Base-by-base conservation (phyloP, 768 basidiomycete species). In the Sutorius australiensis region DNA sequence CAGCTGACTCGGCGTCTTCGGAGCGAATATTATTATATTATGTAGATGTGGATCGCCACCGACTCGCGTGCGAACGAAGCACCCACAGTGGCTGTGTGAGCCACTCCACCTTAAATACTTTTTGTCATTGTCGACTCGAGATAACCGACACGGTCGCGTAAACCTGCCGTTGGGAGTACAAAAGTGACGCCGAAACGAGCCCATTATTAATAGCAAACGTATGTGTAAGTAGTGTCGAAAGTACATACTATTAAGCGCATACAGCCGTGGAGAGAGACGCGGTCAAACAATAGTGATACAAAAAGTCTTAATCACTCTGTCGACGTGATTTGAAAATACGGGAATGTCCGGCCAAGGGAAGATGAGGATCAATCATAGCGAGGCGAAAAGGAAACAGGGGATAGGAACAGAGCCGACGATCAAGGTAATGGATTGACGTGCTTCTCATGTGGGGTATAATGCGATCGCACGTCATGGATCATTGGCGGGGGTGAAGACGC, bases 381-480 rank as follows among this genome's bases (percentile, higher is more conserved):
- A 46, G 42, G 37, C 44, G 45, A 41, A 63, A 59, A 49, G 46
- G 53, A 54, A 62, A 57, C 48, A 52, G 51, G 53, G 40, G 48
- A 49, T 52, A 53, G 53, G 43, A 54, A 56, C 40, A 48, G 46
- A 54, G 54, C 50, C 57, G 53, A 59, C 59, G 58, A 66, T 77
- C 71, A 80, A 61, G 79, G 69, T 55, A 78, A 64, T 46, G 73
- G 64, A 58, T 77, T 76, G 50, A 80, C 68, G 57, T 75, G 75
- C 50, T 75, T 77, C 65, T 80, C 80, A 51, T 74, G 70, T 53
- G 70, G 51, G 66, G 68, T 64, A 70, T 70, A 70, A 24, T 71
- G 70, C 50, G 70, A 61, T 56, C 69, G 70, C 56, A 68, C 68
- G 46, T 67, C 71, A 61, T 61, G 71, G 55, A 63, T 68, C 60